A percentile compares a stretch with the other conserved stretches of the same genome.
These are phyloP conservation scores for Bipolaris victoriae DNA, from an alignment of 2,329 filamentous ascomycete genomes.

Conservation along the genomic window DNA sequence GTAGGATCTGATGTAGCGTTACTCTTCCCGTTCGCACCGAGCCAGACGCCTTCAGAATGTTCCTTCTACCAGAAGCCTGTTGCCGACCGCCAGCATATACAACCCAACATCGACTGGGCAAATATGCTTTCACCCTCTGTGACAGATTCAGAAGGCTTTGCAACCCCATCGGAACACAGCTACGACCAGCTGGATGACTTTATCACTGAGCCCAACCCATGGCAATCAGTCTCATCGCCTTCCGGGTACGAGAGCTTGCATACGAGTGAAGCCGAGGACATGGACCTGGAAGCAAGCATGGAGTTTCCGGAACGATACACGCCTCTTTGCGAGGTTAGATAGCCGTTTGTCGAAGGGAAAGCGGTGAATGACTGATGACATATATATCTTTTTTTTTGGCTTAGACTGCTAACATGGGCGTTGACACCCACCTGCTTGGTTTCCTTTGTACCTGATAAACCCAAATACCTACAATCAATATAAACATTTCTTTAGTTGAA, in stretches of 20 bases:
- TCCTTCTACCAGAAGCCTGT: constrained; percentile 55
- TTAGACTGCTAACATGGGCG: constrained; percentile 31
- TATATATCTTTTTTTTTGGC: constrained; percentile 36
- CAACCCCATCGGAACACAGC: constrained; percentile 47
- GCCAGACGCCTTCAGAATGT: constrained; percentile 55
- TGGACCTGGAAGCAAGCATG: constrained; percentile 51
- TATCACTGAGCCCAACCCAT: constrained; percentile 56
- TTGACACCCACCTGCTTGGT: constrained; percentile 21
- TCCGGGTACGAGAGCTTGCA: constrained; percentile 65
- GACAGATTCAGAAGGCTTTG: constrained; percentile 45
- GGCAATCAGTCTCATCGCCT: constrained; percentile 54
- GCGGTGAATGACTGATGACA: constrained; percentile 13
- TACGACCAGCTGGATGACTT: constrained; percentile 52
- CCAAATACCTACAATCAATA: constrained; percentile 1
- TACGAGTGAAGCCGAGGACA: constrained; percentile 57
- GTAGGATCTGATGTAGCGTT: constrained; percentile 76
- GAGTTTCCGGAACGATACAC: constrained; percentile 70
- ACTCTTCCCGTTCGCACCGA: constrained; percentile 84
- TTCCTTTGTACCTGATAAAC: constrained; percentile 27
- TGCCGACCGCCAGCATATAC: constrained; percentile 38
- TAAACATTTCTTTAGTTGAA: background rate
- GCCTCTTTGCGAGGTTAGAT: constrained; percentile 63
- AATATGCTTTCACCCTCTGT: constrained; percentile 61
- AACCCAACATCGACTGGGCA: constrained; percentile 60
- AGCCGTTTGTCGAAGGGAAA: background rate